A percentile compares a stretch with the other conserved stretches of the same genome.
phyloP scores from a whole-genome alignment of 2,329 filamentous ascomycete species.

The Pezicula carpinea region DNA sequence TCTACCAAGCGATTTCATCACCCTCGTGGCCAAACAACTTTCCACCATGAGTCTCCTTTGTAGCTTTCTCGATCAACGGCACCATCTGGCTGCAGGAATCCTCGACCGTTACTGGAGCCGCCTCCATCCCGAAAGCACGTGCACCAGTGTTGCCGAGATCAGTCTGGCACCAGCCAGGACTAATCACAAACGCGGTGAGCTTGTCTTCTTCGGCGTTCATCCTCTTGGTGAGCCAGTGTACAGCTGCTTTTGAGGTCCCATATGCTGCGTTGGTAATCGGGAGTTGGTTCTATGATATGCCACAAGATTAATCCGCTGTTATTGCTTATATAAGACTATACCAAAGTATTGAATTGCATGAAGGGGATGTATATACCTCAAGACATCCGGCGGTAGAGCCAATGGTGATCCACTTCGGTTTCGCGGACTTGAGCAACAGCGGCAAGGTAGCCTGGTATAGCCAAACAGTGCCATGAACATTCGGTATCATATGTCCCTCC shows the following conservation, averaged over 20 bases:
- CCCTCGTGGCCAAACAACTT: too few relatives aligned
- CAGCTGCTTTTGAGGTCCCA: constrained; percentile 27
- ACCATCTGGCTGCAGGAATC: too few relatives aligned
- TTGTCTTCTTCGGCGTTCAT: constrained; percentile 21
- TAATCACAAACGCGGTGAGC: constrained; percentile 17
- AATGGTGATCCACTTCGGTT: constrained; percentile 29
- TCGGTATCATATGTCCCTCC: constrained; percentile 20
- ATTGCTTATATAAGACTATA: too few relatives aligned
- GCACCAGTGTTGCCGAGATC: constrained; percentile 22
- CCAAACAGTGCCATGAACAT: constrained; percentile 26
- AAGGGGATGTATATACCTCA: background rate
- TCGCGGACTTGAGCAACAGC: constrained; percentile 26
- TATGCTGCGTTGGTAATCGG: constrained; percentile 23
- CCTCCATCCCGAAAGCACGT: too few relatives aligned
- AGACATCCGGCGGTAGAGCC: constrained; percentile 25
- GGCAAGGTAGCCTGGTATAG: constrained; percentile 29
- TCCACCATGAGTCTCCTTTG: too few relatives aligned
- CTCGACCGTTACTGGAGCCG: too few relatives aligned
- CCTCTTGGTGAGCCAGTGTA: constrained; percentile 28
- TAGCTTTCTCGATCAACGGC: too few relatives aligned
- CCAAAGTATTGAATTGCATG: too few relatives aligned
- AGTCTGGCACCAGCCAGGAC: constrained; percentile 17
- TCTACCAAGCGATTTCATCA: too few relatives aligned
- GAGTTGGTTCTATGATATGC: constrained; percentile 12
- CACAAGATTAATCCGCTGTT: too few relatives aligned